A percentile compares a stretch with the other conserved stretches of the same genome.
Evolutionary conservation across 2,329 filamentous ascomycete genomes (phyloP).

Genomic region (Ophiostoma australiae): DNA sequence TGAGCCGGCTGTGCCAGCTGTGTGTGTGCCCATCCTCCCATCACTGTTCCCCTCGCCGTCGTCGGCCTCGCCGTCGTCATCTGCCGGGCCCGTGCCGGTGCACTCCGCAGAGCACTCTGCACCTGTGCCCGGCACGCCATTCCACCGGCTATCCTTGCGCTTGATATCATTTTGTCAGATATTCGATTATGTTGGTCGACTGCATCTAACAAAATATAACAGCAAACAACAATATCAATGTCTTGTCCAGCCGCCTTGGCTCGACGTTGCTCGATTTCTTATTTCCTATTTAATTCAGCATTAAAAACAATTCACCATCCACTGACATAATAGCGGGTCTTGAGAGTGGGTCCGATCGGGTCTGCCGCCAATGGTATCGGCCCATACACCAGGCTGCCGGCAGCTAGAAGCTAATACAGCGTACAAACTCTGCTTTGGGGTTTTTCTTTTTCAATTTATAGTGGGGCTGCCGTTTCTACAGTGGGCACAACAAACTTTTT

Average conservation of each 20-base stretch:
- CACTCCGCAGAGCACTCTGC: slow-evolving; percentile 14
- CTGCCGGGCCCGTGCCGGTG: background rate
- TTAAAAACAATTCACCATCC: slow-evolving; percentile 10
- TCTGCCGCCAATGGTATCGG: background rate
- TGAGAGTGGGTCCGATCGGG: background rate
- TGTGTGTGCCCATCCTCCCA: background rate
- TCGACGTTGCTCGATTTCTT: slow-evolving; percentile 8
- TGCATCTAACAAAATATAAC: too few species aligned
- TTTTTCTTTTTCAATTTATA: background rate
- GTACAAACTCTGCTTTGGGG: background rate
- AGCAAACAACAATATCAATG: too few species aligned
- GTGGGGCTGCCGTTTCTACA: slow-evolving; percentile 5
- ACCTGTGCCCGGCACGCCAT: slow-evolving; percentile 16
- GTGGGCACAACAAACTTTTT: slow-evolving; percentile 16
- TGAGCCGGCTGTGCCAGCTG: background rate
- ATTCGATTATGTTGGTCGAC: background rate
- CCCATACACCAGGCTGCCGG: background rate
- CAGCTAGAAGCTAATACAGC: background rate
- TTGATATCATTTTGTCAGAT: slow-evolving; percentile 21
- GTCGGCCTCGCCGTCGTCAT: background rate
- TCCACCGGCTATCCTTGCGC: slow-evolving; percentile 22
- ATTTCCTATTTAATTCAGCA: slow-evolving; percentile 19
- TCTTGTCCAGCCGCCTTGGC: background rate
- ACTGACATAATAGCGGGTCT: background rate
- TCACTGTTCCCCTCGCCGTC: background rate